These are phyloP conservation scores for Ascodesmis nigricans DNA, from an alignment of 495 filamentous ascomycete genomes.

Conservation along the genomic window DNA sequence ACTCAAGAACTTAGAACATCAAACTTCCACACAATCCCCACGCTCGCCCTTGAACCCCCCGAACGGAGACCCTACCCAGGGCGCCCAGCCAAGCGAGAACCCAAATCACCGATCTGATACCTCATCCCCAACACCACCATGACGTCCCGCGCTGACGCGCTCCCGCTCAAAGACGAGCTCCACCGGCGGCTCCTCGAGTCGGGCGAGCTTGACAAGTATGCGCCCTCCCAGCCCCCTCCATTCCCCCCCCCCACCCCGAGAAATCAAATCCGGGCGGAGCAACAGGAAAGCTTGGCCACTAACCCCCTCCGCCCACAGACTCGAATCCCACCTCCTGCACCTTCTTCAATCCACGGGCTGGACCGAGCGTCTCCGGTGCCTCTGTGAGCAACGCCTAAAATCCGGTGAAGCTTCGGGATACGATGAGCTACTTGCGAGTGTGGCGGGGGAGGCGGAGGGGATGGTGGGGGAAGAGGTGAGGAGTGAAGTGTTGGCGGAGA, in stretches of 20 bases:
- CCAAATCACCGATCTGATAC: background rate
- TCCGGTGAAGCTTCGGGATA: slow-evolving; percentile 11
- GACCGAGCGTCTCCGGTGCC: slow-evolving; percentile 15
- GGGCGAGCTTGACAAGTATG: slow-evolving; percentile 16
- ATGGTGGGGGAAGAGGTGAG: slow-evolving; percentile 12
- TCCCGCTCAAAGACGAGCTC: slow-evolving; percentile 16
- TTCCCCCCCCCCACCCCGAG: background rate
- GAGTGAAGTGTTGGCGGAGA: slow-evolving; percentile 14
- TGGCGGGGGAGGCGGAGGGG: slow-evolving; percentile 9
- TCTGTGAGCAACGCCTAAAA: slow-evolving; percentile 11
- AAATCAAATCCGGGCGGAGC: background rate
- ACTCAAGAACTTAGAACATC: background rate
- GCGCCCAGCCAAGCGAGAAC: background rate
- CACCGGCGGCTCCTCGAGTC: slow-evolving; percentile 18
- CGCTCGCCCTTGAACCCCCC: slow-evolving; percentile 2
- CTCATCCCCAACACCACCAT: slow-evolving; percentile 7
- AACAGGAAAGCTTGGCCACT: slow-evolving; percentile 1
- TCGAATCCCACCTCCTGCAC: slow-evolving; percentile 13
- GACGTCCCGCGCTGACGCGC: too few species aligned
- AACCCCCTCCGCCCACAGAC: slow-evolving; percentile 2
- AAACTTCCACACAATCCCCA: background rate
- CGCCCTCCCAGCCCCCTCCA: background rate
- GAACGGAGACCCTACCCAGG: background rate
- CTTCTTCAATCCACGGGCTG: slow-evolving; percentile 20
- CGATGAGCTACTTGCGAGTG: slow-evolving; percentile 10